Evolutionary conservation across 179 eudicot species (phyloP), one percentile per base, ranked within the genome.

Genomic region (Corrigiola litoralis): DNA sequence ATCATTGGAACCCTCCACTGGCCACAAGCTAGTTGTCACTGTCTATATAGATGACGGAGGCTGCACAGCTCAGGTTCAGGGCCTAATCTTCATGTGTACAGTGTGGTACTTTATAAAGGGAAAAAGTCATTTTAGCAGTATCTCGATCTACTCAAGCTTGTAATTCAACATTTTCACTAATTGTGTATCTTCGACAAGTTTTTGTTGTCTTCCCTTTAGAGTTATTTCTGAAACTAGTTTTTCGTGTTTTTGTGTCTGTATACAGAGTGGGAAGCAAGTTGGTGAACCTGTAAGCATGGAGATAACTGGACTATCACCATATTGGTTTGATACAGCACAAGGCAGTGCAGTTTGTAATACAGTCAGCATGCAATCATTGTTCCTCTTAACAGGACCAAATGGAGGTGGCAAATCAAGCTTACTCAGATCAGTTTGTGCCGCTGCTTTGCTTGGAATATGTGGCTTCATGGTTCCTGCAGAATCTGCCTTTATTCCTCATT

Each of bases 401-500:
- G 99, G 99, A 34, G 99, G 99, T 63, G 99, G 99, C 48, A 90
- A 94, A 82, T 94, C 99, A 61, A 94, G 99, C 72, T 79, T 94
- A 67, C 82, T 94, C 56, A 83, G 99, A 68, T 86, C 99, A 49
- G 81, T 89, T 60, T 94, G 97, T 79, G 99, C 99, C 33, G 91
- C 99, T 54, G 84, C 99, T 66, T 66, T 94, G 56, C 89, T 94
- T 60, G 99, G 99, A 70, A 90, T 86, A 64, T 90, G 99, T 79
- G 99, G 99, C 36, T 65, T 94, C 41, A 94, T 94, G 99, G 94
- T 94, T 58, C 99, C 96, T 63, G 99, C 96, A 20, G 91, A 86
- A 65, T 90, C 96, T 51, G 99, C 99, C 48, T 67, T 65, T 31
- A 87, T 90, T 68, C 99, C 97, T 60, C 94, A 90, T 82, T 90